Base-by-base conservation (phyloP, 768 basidiomycete genomes). In the Rhodotorula paludigena region DNA sequence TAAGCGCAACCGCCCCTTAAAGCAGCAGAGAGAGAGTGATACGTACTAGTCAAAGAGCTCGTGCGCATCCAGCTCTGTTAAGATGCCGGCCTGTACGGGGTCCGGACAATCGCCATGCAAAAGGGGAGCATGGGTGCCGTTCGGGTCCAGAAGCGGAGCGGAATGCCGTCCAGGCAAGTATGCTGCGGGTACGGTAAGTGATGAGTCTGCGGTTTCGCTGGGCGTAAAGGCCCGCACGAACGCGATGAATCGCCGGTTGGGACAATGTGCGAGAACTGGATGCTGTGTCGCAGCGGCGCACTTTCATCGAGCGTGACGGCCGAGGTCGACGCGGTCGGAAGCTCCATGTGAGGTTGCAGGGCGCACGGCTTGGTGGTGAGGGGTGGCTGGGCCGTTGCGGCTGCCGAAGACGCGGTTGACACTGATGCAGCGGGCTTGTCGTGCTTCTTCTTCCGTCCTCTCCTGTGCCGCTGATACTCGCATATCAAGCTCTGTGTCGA, bases 261-360 rank as follows among this genome's bases (percentile, higher is more conserved):
- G 33, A 53, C 52, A 23, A 53, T 35, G 30, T 53, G 52, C 52
- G 52, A 53, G 52, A 53, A 53, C 52, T 53, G 52, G 35, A 53
- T 53, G 52, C 18, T 21, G 30, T 20, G 11, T 5, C 15, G 30
- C 3, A 23, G 33, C 21, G 35, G 35, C 10, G 45, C 3, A 20
- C 12, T 9, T 23, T 5, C 11, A 14, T 30, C 28, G 30, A 51
- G 47, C 25, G 47, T 28, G 12, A 48, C 47, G 9, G 47, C 47
- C 32, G 49, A 51, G 9, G 49, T 51, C 20, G 49, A 51, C 15
- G 49, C 47, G 18, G 39, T 41, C 39, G 39, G 9, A 41, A 41
- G 10, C 39, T n/a, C n/a, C n/a, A n/a, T n/a, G n/a, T n/a, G n/a
- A n/a, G 39, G 39, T 16, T 41, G 39, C 39, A 10, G 39, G 39